Percentiles rank a stretch among this genome's conserved stretches.
These are phyloP conservation scores for Viola pubescens DNA, from an alignment of 441 rosid genomes.

Conservation along the genomic window DNA sequence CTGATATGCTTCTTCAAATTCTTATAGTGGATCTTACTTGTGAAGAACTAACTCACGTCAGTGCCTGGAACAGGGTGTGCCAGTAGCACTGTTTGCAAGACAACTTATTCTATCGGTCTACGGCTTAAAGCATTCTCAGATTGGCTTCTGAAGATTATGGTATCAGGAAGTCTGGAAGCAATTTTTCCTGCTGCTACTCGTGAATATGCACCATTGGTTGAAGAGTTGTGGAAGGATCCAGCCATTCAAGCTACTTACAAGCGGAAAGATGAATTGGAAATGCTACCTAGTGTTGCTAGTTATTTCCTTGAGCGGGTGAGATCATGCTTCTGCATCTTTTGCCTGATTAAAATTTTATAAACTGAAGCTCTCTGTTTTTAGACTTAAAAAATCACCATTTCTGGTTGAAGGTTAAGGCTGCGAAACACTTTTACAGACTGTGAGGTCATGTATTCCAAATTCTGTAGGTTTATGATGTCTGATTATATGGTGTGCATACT, in stretches of 20 bases:
- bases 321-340: constrained; percentile 18
- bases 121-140: constrained; percentile 74
- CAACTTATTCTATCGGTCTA: constrained; percentile 57
- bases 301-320: constrained; percentile 80
- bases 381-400: not conserved
- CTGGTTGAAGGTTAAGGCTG: too few relatives aligned
- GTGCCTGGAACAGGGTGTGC: constrained; percentile 35
- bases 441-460: too few relatives aligned
- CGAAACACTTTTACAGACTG: too few relatives aligned
- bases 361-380: not conserved
- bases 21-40: too few relatives aligned
- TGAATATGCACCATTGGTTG: constrained; percentile 75
- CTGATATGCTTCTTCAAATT: too few relatives aligned
- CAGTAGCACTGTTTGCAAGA: constrained; percentile 16
- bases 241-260: constrained; percentile 83
- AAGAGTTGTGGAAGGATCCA: constrained; percentile 78
- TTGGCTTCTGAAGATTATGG: constrained; percentile 85
- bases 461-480: too few relatives aligned
- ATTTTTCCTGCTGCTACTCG: constrained; percentile 77
- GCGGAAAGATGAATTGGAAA: constrained; percentile 65
- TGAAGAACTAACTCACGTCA: too few relatives aligned
- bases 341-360: constrained; percentile 7
- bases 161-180: constrained; percentile 67
- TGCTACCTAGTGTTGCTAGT: constrained; percentile 77
- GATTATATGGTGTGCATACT: too few relatives aligned